These are phyloP conservation scores for Penicillium roqueforti DNA, from an alignment of 495 filamentous ascomycete genomes.

Conservation along the genomic window DNA sequence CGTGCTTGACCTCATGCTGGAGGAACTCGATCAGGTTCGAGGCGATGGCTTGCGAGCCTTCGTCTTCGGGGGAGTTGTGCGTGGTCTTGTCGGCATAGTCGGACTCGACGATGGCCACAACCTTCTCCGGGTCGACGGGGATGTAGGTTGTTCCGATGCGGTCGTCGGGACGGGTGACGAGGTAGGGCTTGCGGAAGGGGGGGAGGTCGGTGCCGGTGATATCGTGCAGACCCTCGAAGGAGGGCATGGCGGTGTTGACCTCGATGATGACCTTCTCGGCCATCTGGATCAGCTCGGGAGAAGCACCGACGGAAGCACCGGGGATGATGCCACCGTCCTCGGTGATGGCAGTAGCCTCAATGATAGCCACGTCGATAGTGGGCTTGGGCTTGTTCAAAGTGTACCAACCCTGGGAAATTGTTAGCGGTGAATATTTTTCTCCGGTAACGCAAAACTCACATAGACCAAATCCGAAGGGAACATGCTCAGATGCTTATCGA, in stretches of 20 bases:
- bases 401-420: constrained; percentile 60
- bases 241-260: constrained; percentile 83
- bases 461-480: constrained; percentile 86
- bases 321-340: constrained; percentile 88
- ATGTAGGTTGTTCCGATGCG: constrained; percentile 80
- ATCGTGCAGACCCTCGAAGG: constrained; percentile 85
- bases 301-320: constrained; percentile 81
- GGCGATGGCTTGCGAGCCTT: constrained; percentile 66
- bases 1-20: constrained; percentile 71
- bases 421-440: constrained; percentile 17
- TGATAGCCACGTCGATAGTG: constrained; percentile 76
- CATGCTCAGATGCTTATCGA: constrained; percentile 90
- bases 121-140: constrained; percentile 84
- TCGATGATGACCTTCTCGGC: constrained; percentile 92
- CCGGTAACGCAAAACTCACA: no score
- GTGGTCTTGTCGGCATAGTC: constrained; percentile 80
- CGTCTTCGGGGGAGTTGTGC: constrained; percentile 74
- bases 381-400: constrained; percentile 70
- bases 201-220: constrained; percentile 84
- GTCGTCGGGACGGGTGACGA: constrained; percentile 75
- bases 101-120: constrained; percentile 81
- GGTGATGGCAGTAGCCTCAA: constrained; percentile 88
- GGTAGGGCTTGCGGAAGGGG: constrained; percentile 76
- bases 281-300: constrained; percentile 82
- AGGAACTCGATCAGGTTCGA: constrained; percentile 83